Percentiles rank a stretch among this genome's conserved stretches.
Evolutionary conservation across 495 filamentous ascomycete genomes (phyloP).

Genomic region (Schizothecium vesticola): DNA sequence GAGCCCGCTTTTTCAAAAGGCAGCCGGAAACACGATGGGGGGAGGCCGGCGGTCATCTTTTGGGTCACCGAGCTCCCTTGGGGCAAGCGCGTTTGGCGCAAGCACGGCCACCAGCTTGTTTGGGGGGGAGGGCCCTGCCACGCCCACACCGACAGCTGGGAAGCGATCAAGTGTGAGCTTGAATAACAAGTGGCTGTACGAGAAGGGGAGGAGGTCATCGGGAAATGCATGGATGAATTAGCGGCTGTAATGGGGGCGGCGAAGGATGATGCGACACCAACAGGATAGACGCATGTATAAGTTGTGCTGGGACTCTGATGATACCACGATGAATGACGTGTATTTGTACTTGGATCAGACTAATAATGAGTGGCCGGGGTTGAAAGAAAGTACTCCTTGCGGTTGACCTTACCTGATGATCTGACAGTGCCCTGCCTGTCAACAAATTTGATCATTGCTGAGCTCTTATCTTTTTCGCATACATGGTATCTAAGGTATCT

Average conservation of each 20-base stretch:
- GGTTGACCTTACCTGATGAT: background rate
- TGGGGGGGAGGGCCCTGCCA: conserved; percentile 35
- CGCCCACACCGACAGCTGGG: conserved; percentile 60
- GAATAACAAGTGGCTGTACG: conserved; percentile 91
- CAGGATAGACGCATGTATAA: background rate
- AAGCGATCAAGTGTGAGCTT: conserved; percentile 67
- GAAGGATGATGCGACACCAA: background rate
- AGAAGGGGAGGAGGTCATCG: conserved; percentile 53
- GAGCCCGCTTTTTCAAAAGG: conserved; percentile 69
- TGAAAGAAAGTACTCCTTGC: background rate
- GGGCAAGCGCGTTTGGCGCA: conserved; percentile 40
- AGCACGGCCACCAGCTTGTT: conserved; percentile 47
- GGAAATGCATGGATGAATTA: conserved; percentile 34
- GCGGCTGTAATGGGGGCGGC: conserved; percentile 1
- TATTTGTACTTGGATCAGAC: background rate
- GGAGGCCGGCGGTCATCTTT: conserved; percentile 57
- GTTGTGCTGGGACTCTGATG: conserved; percentile 3
- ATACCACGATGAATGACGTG: conserved; percentile 14
- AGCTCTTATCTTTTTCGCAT: background rate
- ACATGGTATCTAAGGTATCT: background rate
- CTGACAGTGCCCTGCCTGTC: background rate
- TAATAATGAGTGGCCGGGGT: background rate
- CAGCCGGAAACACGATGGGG: conserved; percentile 42
- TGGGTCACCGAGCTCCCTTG: conserved; percentile 50
- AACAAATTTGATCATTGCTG: background rate